Conservation (phyloP, 352 stramenopile species). For the Blastocystis sp. region DNA sequence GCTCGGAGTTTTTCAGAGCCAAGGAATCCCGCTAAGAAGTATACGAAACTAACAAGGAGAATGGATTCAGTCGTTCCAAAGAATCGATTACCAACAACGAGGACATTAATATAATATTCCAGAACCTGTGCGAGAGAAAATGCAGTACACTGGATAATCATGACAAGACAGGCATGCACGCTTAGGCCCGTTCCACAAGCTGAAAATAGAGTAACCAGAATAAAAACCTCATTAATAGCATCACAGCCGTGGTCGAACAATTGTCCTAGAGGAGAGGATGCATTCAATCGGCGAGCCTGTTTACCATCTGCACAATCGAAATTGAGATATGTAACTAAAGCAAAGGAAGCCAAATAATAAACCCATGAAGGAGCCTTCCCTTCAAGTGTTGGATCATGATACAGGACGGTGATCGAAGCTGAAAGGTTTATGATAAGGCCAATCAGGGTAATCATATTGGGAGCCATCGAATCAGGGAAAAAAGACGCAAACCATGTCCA, state of each 20-base stretch:
- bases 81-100: slow-evolving; percentile 40
- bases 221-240: slow-evolving; percentile 61
- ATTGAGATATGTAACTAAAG: slow-evolving; percentile 81
- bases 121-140: slow-evolving; percentile 48
- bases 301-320: slow-evolving; percentile 98
- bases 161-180: not conserved
- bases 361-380: slow-evolving; percentile 18
- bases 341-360: slow-evolving; percentile 36
- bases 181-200: slow-evolving; percentile 14
- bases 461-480: slow-evolving; percentile 52
- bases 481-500: slow-evolving; percentile 41
- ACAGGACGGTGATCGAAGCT: slow-evolving; percentile 20
- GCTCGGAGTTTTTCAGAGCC: not conserved
- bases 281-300: slow-evolving; percentile 85
- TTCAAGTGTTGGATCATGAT: slow-evolving; percentile 32
- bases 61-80: slow-evolving; percentile 55
- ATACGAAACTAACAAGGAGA: slow-evolving; percentile 12
- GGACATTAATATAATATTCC: slow-evolving; percentile 50
- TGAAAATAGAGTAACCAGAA: slow-evolving; percentile 30
- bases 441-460: slow-evolving; percentile 60
- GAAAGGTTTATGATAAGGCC: slow-evolving; percentile 33
- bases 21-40: slow-evolving; percentile 2
- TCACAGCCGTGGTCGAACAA: slow-evolving; percentile 89
- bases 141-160: slow-evolving; percentile 53
- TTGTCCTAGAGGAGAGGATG: slow-evolving; percentile 86